Evolutionary conservation across 495 filamentous ascomycete species (phyloP), one percentile per base, ranked within the genome.

Genomic region (Aspergillus incahuasiensis): DNA sequence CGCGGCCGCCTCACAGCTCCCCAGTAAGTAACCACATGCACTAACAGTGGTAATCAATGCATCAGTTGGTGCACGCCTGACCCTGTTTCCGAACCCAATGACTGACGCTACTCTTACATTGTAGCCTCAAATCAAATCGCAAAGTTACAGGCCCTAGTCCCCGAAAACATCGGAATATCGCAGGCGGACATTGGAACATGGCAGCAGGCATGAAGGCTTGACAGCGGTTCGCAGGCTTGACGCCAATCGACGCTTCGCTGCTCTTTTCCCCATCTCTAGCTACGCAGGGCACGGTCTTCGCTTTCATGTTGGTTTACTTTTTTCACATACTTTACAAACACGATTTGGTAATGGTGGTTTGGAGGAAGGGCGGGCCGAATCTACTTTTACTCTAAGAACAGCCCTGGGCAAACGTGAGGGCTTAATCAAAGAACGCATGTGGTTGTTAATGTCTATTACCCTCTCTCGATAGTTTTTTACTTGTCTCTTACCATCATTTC

Each of bases 81-180:
- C 12, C 15, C 12, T n/a, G 11, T 47, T 40, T 47, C 32, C 20
- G 43, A 19, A 32, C 19, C 19, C 11, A 43, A 16, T 47, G 19
- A 21, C 56, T 58, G 32, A 56, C 44, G 18, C 12, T 20, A 22
- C 15, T 9, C 42, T 38, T 15, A 13, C 0, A 22, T 24, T 3
- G 3, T 55, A 75, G 72, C 63, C 54, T 54, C 68, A 7, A 34
- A 56, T n/a, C 67, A 71, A 34, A 42, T 71, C 15, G 52, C 58
- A 5, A 67, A 54, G 45, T 59, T 73, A 3, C 68, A 67, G 39
- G 58, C 43, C 49, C 63, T 75, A 21, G 65, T 68, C 13, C 53
- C 64, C 21, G 71, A 75, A 48, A 72, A 73, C 24, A 55, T 74
- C 21, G 73, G 69, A 54, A 73, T 75, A 39, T 65, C 73, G 1